Base-by-base conservation (phyloP, 306 rosid species). In the Dicorynia guianensis region DNA sequence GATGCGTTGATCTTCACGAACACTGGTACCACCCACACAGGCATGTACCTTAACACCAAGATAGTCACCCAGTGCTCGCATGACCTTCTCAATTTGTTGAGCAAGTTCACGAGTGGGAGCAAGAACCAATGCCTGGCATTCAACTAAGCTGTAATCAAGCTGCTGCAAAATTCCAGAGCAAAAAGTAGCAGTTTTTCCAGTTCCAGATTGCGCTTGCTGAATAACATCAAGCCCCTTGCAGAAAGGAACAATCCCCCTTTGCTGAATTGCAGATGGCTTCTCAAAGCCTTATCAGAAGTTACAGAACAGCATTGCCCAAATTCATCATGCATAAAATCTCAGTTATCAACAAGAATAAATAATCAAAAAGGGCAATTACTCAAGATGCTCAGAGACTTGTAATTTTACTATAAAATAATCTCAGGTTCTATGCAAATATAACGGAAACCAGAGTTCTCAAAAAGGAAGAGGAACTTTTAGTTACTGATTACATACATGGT, bases 181-280 rank as follows among this genome's bases (percentile, higher is more conserved):
- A 79, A 88, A 86, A 39, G 93, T 88, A 13, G 89, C 90, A 11
- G 93, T 86, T 75, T 88, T 88, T 39, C 93, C 93, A 63, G 90
- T 88, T 64, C 93, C 90, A 46, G 93, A 88, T 56, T 88, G 90
- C n/a, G 93, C 90, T 69, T 84, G 93, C 63, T 88, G 93, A 80
- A 88, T 86, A 43, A 88, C 93, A 77, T 88, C 93, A 58, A 88
- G 87, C 52, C 93, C 93, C 80, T 84, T 84, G 79, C 87, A 74
- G 86, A 88, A 88, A 71, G 93, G 90, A 76, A 86, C 93, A 71
- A 86, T 88, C n/a, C 93, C 93, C 80, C 93, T 82, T 64, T 88
- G 90, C 78, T 88, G 90, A 78, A 88, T 88, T 52, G 90, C 93
- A 79, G 90, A 88, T 19, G 93, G 93, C 77, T 88, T 86, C 82